Base-by-base conservation (phyloP, 768 basidiomycete genomes). In the Boletus barrowsii region DNA sequence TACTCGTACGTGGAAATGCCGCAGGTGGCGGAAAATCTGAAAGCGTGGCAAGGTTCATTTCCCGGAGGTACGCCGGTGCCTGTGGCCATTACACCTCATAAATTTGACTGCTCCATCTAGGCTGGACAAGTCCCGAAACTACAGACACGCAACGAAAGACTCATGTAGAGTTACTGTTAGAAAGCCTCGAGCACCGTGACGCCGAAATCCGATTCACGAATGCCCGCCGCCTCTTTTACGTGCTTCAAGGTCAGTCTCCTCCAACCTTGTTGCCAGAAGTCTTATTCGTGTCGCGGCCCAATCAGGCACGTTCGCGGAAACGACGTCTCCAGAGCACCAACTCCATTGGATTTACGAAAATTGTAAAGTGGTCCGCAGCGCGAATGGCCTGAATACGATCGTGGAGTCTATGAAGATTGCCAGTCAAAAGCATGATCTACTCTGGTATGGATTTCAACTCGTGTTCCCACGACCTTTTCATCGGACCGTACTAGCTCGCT, bases 1-100 rank as follows among this genome's bases (percentile, higher is more conserved):
- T 98, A 96, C 72, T 92, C 93, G 20, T 99, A 97, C 72, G 86
- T 93, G 56, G 96, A 98, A 76, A 91, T 93, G 83, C 83, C 89
- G 0, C 90, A 94, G 68, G 87, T 93, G 20, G 84, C 83, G 3
- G 90, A 92, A 76, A 92, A 93, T 68, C 75, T 91, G 58, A 87
- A 85, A 65, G 88, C 90, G 42, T 97, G 93, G 89, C 83, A 88
- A 64, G 86, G 86, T 37, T 91, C 88, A 41, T 95, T 89, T 67
- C 73, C 79, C 30, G 83, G 83, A 71, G 89, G 93, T 89, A 64
- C 62, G 83, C 29, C 29, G 29, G 29, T 29, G 29, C 29, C 9
- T 29, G 29, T 50, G 40, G 44, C 24, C 22, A 11, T 22, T 22
- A 32, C 43, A 36, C 15, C 36, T 51, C 56, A 46, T 48, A 39